A percentile compares a stretch with the other conserved stretches of the same genome.
phyloP scores from a whole-genome alignment of 1,139 yeast species.

The Zygosaccharomyces pseudobailii region DNA sequence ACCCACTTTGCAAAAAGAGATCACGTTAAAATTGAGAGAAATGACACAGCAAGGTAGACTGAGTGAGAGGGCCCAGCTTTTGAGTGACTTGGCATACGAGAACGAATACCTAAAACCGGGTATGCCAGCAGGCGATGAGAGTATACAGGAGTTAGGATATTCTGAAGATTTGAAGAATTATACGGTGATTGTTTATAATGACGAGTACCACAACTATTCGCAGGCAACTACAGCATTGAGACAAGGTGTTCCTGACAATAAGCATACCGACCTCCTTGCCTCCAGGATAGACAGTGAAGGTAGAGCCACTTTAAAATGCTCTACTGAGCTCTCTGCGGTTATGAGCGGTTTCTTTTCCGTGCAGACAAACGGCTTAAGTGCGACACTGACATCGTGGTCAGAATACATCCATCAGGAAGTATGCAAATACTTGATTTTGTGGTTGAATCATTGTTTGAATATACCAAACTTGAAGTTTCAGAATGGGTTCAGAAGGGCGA shows the following conservation, averaged over 20 bases:
- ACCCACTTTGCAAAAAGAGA: conserved; percentile 30
- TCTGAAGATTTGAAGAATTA: conserved; percentile 31
- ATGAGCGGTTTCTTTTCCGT: conserved; percentile 37
- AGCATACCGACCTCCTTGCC: conserved; percentile 32
- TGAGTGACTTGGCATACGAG: conserved; percentile 22
- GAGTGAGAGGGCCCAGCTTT: conserved; percentile 20
- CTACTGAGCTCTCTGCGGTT: conserved; percentile 26
- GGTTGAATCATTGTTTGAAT: conserved; percentile 45
- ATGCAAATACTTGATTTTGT: conserved; percentile 41
- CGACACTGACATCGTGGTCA: conserved; percentile 46
- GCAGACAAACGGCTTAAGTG: conserved; percentile 50
- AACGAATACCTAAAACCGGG: conserved; percentile 16
- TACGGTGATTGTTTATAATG: conserved; percentile 63
- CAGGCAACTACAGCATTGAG: conserved; percentile 36
- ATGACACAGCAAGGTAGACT: conserved; percentile 23
- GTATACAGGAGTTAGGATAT: conserved; percentile 20
- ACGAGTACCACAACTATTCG: conserved; percentile 59
- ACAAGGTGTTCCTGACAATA: conserved; percentile 35
- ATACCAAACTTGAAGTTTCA: conserved; percentile 37
- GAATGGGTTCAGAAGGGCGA: conserved; percentile 32
- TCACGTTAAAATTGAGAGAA: conserved; percentile 27
- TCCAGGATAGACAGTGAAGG: conserved; percentile 37
- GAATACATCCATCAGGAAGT: conserved; percentile 49
- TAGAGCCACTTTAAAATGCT: conserved; percentile 33
- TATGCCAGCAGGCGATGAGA: conserved; percentile 30